phyloP scores from a whole-genome alignment of 257 asterid genomes.

The Cinchona pubescens region DNA sequence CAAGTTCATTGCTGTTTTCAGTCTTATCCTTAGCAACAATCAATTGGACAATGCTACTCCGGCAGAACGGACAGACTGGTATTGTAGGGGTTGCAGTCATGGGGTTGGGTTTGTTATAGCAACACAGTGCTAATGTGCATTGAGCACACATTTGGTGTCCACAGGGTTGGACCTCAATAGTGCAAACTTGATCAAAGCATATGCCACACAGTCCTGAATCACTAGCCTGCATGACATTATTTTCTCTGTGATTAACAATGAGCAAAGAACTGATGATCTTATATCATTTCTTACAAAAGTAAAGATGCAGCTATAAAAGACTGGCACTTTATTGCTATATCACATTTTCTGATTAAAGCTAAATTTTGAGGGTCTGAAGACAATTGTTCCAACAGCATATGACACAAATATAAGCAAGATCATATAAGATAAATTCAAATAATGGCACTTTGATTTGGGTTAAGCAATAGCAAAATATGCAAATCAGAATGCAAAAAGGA shows the following conservation, averaged over 20 bases:
- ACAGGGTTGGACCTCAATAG: slow-evolving; percentile 82
- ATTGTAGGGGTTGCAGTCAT: slow-evolving; percentile 38
- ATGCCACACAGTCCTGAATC: slow-evolving; percentile 85
- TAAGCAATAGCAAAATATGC: background rate
- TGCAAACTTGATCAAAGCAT: slow-evolving; percentile 90
- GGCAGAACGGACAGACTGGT: slow-evolving; percentile 91
- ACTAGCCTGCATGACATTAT: slow-evolving; percentile 46
- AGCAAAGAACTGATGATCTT: background rate
- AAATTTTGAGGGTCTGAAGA: background rate
- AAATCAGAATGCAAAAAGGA: background rate
- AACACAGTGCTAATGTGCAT: slow-evolving; percentile 83
- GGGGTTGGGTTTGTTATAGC: slow-evolving; percentile 90
- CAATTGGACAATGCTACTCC: slow-evolving; percentile 71
- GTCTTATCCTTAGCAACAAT: slow-evolving; percentile 56
- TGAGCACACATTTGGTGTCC: slow-evolving; percentile 96
- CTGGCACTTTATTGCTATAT: background rate
- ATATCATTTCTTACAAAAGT: background rate
- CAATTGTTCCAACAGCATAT: background rate
- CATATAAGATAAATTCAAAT: background rate
- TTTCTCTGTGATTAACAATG: slow-evolving; percentile 9
- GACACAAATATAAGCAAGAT: background rate
- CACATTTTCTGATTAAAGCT: background rate
- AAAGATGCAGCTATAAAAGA: background rate
- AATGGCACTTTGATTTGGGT: background rate
- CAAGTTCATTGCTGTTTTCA: slow-evolving; percentile 39